Percentiles rank a stretch among this genome's conserved stretches.
Evolutionary conservation across 1,284 basidiomycete genomes (phyloP).

Genomic region (Wallemia mellicola): DNA sequence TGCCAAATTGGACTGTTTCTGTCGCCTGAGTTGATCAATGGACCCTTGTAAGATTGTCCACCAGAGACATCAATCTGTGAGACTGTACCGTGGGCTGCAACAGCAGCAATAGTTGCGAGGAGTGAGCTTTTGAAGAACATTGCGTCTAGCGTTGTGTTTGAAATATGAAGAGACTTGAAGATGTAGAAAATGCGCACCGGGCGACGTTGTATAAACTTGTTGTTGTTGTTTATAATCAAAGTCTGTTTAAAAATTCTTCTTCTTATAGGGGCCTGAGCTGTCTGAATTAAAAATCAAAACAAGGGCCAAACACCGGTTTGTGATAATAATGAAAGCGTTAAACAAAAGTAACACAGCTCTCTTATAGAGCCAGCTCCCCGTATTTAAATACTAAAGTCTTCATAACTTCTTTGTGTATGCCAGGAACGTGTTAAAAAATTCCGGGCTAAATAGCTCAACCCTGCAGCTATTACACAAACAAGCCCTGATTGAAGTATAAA

Average conservation of each 20-base stretch:
- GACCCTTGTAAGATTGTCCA: not conserved
- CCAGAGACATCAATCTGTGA: not conserved
- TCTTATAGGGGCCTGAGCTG: not conserved
- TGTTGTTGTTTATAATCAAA: too few relatives aligned
- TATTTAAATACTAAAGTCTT: not conserved
- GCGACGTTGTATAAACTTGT: too few relatives aligned
- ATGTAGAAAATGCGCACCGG: not conserved
- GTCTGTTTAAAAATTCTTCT: not conserved
- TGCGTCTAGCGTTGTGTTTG: not conserved
- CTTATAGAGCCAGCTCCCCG: not conserved
- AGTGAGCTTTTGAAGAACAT: not conserved
- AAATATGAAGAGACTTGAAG: not conserved
- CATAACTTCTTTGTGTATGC: not conserved
- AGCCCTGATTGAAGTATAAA: too few relatives aligned
- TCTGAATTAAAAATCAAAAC: not conserved
- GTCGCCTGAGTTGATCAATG: not conserved
- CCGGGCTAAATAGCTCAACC: too few relatives aligned
- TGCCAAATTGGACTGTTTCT: not conserved
- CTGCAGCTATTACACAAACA: too few relatives aligned
- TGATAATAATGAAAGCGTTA: not conserved
- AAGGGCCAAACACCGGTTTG: not conserved
- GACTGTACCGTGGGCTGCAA: not conserved
- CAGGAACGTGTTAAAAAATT: too few relatives aligned
- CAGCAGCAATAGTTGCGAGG: not conserved
- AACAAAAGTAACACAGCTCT: not conserved